A percentile compares a stretch with the other conserved stretches of the same genome.
These are phyloP conservation scores for Pleurozium schreberi DNA, from an alignment of 225 moss, liverwort and hornwort genomes.

Conservation along the genomic window DNA sequence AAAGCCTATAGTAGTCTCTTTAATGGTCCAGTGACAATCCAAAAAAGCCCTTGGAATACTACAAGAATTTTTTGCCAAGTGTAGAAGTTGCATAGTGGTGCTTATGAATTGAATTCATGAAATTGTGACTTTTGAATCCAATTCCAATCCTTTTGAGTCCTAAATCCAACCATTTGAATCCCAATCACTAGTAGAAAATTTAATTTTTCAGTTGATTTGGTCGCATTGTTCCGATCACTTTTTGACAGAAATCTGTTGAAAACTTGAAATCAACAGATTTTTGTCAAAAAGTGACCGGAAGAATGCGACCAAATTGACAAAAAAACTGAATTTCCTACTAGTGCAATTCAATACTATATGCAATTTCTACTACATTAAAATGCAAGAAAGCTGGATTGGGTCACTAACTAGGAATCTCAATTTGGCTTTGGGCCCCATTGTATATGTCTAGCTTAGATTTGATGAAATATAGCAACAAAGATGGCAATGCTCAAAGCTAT, in stretches of 20 bases:
- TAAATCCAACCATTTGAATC: not conserved
- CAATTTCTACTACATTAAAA: not conserved
- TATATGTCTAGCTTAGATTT: not conserved
- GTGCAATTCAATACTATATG: not conserved
- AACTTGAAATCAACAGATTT: too few relatives aligned
- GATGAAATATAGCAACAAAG: not conserved
- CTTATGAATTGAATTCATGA: not conserved
- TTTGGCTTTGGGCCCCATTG: rapidly evolving
- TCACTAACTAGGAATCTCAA: not conserved
- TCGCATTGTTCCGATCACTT: too few relatives aligned
- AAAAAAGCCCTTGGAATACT: not conserved
- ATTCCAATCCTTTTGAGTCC: not conserved
- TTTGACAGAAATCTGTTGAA: too few relatives aligned
- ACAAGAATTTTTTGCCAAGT: not conserved
- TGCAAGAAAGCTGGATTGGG: not conserved
- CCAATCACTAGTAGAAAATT: too few relatives aligned
- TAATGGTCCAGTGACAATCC: too few relatives aligned
- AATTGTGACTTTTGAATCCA: not conserved
- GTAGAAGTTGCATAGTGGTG: rapidly evolving
- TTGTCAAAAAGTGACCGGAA: too few relatives aligned
- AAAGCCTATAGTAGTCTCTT: too few relatives aligned
- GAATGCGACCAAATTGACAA: too few relatives aligned
- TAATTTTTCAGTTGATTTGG: too few relatives aligned
- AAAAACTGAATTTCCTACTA: too few relatives aligned
- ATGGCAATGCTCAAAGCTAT: not conserved